phyloP scores from a whole-genome alignment of 257 asterid species.

The Gentiana macrophylla region DNA sequence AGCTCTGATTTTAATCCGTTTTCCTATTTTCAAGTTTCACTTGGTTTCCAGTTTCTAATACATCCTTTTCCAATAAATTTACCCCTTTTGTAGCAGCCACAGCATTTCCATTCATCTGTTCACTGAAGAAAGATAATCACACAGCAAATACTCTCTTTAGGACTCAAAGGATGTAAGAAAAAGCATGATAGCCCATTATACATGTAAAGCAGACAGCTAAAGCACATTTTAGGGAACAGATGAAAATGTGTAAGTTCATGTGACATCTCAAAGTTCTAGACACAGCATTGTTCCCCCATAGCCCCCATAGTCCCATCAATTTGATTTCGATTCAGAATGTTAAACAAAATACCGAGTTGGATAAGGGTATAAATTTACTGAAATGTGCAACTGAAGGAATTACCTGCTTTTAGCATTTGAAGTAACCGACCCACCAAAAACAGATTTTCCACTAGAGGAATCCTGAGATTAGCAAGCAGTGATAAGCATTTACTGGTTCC shows the following conservation, averaged over 20 bases:
- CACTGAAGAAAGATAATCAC: slow-evolving; percentile 33
- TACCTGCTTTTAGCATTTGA: slow-evolving; percentile 31
- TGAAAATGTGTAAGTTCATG: not conserved
- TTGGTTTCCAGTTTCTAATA: slow-evolving; percentile 31
- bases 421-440: slow-evolving; percentile 20
- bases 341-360: not conserved
- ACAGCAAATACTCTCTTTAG: not conserved
- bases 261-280: not conserved
- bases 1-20: slow-evolving; percentile 40
- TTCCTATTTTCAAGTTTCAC: slow-evolving; percentile 26
- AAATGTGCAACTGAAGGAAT: not conserved
- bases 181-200: not conserved
- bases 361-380: not conserved
- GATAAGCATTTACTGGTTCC: slow-evolving; percentile 5
- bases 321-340: not conserved
- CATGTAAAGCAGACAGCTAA: not conserved
- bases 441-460: slow-evolving; percentile 22
- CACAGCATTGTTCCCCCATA: not conserved
- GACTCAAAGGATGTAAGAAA: not conserved
- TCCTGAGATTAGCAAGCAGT: slow-evolving; percentile 25
- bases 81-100: slow-evolving; percentile 28
- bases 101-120: slow-evolving; percentile 30
- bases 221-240: not conserved
- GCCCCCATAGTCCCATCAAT: no score
- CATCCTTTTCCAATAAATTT: slow-evolving; percentile 28